Evolutionary conservation across 495 filamentous ascomycete genomes (phyloP).

Genomic region (Cercophora newfieldiana): DNA sequence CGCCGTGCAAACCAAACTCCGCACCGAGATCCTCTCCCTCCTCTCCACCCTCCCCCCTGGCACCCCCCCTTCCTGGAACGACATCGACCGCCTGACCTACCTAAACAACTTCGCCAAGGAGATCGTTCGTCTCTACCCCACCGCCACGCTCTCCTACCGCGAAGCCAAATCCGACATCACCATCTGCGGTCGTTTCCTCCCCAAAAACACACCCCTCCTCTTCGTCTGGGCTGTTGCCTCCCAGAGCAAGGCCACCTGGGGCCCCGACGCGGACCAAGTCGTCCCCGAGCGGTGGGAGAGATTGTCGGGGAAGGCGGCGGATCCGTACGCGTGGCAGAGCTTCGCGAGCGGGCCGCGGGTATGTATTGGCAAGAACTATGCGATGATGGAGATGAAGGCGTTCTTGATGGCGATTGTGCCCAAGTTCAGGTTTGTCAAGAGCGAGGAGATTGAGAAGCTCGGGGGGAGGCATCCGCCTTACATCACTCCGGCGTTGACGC

Average conservation of each 20-base stretch:
- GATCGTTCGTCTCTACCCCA: slow-evolving; percentile 28
- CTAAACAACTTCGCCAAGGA: slow-evolving; percentile 36
- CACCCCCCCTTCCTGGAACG: slow-evolving; percentile 11
- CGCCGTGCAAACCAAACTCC: slow-evolving; percentile 26
- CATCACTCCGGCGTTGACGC: slow-evolving; percentile 24
- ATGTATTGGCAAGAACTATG: slow-evolving; percentile 35
- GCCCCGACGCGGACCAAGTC: slow-evolving; percentile 24
- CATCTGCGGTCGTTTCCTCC: slow-evolving; percentile 27
- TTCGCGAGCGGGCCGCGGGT: slow-evolving; percentile 32
- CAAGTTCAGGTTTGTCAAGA: slow-evolving; percentile 28
- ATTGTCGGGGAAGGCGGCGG: slow-evolving; percentile 16
- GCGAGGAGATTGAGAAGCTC: slow-evolving; percentile 18
- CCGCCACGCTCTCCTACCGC: slow-evolving; percentile 22
- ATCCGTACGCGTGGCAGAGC: slow-evolving; percentile 24
- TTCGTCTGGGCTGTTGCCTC: slow-evolving; percentile 23
- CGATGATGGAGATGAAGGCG: slow-evolving; percentile 33
- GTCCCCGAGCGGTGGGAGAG: slow-evolving; percentile 34
- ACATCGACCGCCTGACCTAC: slow-evolving; percentile 28
- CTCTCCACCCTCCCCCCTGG: slow-evolving; percentile 6
- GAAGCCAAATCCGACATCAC: slow-evolving; percentile 26
- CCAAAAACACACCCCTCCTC: slow-evolving; percentile 26
- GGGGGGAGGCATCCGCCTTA: slow-evolving; percentile 14
- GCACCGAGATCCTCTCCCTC: slow-evolving; percentile 20
- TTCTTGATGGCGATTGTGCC: slow-evolving; percentile 30
- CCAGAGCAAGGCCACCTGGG: slow-evolving; percentile 26